Base-by-base conservation (phyloP, 2,329 filamentous ascomycete species). In the Aureobasidium leucospermi region DNA sequence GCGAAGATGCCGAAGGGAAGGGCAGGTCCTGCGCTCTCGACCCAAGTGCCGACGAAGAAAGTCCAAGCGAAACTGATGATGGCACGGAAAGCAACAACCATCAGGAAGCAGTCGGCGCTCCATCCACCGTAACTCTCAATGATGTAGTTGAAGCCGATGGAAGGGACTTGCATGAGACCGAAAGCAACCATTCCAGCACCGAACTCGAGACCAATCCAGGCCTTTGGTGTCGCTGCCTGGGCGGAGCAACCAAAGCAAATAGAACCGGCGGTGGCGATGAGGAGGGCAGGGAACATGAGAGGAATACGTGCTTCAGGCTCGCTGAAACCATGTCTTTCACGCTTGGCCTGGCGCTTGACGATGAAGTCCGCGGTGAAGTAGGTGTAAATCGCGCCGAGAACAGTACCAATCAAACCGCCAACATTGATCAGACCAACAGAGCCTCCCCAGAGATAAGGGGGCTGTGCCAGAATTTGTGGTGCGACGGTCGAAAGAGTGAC, bases 1-100 rank as follows among this genome's bases (percentile, higher is more conserved):
- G 76, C 78, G 62, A 82, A 81, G 3, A 82, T 75, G 0, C 80
- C 80, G 66, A 82, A 83, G 0, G 79, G 75, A 56, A 79, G 68
- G 0, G 79, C 74, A 1, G 75, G 64, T 0, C 81, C 81, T 0
- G 65, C 67, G 0, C 68, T 49, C 1, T 69, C 64, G 0, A 80
- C 71, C 80, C 80, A 83, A 4, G 75, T 69, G 2, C 74, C 73
- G 0, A 79, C 76, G 46, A 83, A 82, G 58, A 81, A 81, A 0
- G 78, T 79, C 79, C 80, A 83, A 0, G 78, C 74, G 63, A 83
- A 83, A 0, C 75, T 73, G 8, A 84, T 74, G 5, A 81, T 67
- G 10, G 78, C 73, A 3, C 80, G 73, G 15, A 78, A 67, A 34
- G 76, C 76, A 1, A 79, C 81, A 0, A 82, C 75, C 53, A 79